These are phyloP conservation scores for Colletotrichum theobromicola DNA, from an alignment of 2,329 filamentous ascomycete genomes.

Conservation along the genomic window DNA sequence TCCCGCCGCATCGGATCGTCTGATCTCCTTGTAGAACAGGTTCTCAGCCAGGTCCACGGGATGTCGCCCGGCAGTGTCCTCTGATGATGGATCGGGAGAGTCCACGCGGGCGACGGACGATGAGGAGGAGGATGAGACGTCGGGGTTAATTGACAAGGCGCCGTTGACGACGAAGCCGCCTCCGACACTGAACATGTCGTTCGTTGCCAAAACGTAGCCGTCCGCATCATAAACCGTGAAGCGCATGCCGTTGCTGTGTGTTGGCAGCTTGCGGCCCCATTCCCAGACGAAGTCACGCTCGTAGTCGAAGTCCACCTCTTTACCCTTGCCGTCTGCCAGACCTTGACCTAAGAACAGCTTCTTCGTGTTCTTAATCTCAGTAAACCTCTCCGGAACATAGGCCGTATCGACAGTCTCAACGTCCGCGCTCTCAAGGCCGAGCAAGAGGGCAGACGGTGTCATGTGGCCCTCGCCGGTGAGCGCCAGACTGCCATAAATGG, in stretches of 20 bases:
- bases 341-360: slow-evolving; percentile 49
- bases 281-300: slow-evolving; percentile 55
- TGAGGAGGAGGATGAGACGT: slow-evolving; percentile 20
- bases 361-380: slow-evolving; percentile 49
- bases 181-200: slow-evolving; percentile 57
- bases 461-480: slow-evolving; percentile 58
- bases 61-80: slow-evolving; percentile 29
- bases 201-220: slow-evolving; percentile 51
- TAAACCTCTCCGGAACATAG: slow-evolving; percentile 51
- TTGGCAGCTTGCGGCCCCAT: slow-evolving; percentile 55
- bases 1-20: slow-evolving; percentile 49
- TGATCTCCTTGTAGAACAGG: slow-evolving; percentile 57
- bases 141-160: slow-evolving; percentile 46
- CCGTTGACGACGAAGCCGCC: slow-evolving; percentile 59
- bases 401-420: slow-evolving; percentile 55
- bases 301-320: slow-evolving; percentile 54
- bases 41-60: slow-evolving; percentile 56
- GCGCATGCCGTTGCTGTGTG: slow-evolving; percentile 59
- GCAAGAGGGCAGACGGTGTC: slow-evolving; percentile 53
- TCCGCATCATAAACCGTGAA: slow-evolving; percentile 54
- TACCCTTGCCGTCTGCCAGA: slow-evolving; percentile 42
- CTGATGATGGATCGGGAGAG: slow-evolving; percentile 5
- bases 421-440: slow-evolving; percentile 54
- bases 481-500: slow-evolving; percentile 55
- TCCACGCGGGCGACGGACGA: slow-evolving; percentile 24